Conservation (phyloP, 768 basidiomycete genomes). For the Neoboletus subvelutipes region DNA sequence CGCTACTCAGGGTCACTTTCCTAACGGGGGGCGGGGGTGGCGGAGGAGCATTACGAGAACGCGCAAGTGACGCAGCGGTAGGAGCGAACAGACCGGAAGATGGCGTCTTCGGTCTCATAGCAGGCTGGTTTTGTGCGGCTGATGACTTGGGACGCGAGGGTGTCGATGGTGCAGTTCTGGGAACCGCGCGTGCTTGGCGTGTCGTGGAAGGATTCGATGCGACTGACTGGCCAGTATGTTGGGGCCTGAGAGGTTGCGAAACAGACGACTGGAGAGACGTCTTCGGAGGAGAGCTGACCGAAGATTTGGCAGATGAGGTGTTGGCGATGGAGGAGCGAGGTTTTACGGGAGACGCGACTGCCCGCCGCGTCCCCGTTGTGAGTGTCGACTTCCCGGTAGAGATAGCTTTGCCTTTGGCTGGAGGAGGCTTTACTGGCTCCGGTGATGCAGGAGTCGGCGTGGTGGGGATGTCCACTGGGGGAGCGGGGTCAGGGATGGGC, state of each 20-base stretch:
- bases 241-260: slow-evolving; percentile 38
- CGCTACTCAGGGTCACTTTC: slow-evolving; percentile 54
- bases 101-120: slow-evolving; percentile 56
- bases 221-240: slow-evolving; percentile 44
- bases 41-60: slow-evolving; percentile 53
- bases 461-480: slow-evolving; percentile 16
- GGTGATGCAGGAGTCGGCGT: slow-evolving; percentile 24
- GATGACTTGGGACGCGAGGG: slow-evolving; percentile 41
- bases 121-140: slow-evolving; percentile 15
- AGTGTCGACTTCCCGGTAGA: slow-evolving; percentile 23
- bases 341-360: slow-evolving; percentile 31
- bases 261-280: slow-evolving; percentile 36
- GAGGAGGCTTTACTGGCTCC: slow-evolving; percentile 21
- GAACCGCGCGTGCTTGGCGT: slow-evolving; percentile 25
- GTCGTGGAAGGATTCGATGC: slow-evolving; percentile 32
- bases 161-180: slow-evolving; percentile 32
- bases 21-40: slow-evolving; percentile 48
- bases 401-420: slow-evolving; percentile 20
- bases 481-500: slow-evolving; percentile 27
- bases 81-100: slow-evolving; percentile 74
- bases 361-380: slow-evolving; percentile 19
- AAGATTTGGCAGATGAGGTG: slow-evolving; percentile 22
- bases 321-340: slow-evolving; percentile 21
- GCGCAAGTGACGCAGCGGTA: slow-evolving; percentile 79
- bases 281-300: slow-evolving; percentile 25